Conservation (phyloP, 805 yeast genomes). For the Monosporozyma solicola region DNA sequence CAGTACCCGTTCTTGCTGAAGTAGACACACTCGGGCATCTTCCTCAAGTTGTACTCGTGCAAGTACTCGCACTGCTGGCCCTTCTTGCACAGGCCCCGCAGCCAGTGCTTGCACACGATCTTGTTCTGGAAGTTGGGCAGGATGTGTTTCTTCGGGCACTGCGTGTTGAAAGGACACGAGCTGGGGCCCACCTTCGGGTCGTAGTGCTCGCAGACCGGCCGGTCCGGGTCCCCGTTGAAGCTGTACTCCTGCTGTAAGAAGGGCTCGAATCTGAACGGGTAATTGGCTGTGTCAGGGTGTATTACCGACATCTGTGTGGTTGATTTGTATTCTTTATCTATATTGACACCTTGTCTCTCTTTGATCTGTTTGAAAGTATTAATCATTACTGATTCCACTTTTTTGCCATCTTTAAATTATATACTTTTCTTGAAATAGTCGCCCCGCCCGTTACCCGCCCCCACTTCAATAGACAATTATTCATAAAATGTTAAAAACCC, state of each 20-base stretch:
- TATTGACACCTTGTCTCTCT: too few relatives aligned
- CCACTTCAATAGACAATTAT: too few relatives aligned
- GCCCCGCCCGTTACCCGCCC: too few relatives aligned
- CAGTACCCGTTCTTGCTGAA: constrained; percentile 75
- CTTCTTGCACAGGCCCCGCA: constrained; percentile 92
- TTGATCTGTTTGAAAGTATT: neutral
- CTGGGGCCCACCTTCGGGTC: constrained; percentile 42
- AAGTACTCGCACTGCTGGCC: constrained; percentile 93
- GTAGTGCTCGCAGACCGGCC: constrained; percentile 58
- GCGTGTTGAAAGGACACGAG: constrained; percentile 76
- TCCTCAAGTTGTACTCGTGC: constrained; percentile 87
- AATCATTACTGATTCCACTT: too few relatives aligned
- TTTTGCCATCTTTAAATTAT: too few relatives aligned
- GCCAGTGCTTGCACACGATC: constrained; percentile 97
- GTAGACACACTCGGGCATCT: constrained; percentile 95
- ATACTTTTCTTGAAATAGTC: too few relatives aligned
- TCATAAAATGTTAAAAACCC: too few relatives aligned
- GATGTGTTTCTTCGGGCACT: constrained; percentile 81
- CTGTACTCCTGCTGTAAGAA: constrained; percentile 72
- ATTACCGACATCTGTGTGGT: constrained; percentile 28
- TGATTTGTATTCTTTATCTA: neutral
- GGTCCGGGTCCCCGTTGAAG: constrained; percentile 76
- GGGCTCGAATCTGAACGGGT: constrained; percentile 66
- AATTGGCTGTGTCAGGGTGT: constrained; percentile 34
- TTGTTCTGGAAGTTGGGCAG: constrained; percentile 56